These are phyloP conservation scores for Cyclaneusma minus DNA, from an alignment of 2,329 filamentous ascomycete species.

Conservation along the genomic window DNA sequence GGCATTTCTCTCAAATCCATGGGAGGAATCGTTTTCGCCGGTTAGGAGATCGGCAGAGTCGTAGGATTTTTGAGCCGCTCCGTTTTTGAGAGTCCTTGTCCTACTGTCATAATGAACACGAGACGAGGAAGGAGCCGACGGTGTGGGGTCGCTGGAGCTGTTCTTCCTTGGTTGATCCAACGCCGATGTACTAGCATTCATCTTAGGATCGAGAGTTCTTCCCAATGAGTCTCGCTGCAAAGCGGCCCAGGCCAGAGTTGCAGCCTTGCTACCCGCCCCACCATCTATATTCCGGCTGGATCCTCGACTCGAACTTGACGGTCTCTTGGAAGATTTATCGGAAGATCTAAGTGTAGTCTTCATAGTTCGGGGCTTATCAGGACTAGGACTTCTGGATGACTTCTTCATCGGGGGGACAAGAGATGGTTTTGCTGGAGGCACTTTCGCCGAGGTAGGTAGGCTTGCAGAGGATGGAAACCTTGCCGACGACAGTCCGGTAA, in stretches of 20 bases:
- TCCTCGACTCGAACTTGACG: slow-evolving; percentile 14
- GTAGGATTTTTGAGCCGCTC: slow-evolving; percentile 5
- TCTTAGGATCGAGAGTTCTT: slow-evolving; percentile 13
- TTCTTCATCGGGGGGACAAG: slow-evolving; percentile 18
- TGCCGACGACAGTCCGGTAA: slow-evolving; percentile 1
- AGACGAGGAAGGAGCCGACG: slow-evolving; percentile 6
- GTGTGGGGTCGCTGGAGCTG: slow-evolving; percentile 8
- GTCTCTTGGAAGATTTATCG: slow-evolving; percentile 24
- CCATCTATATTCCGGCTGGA: slow-evolving; percentile 28
- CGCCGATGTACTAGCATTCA: slow-evolving; percentile 10
- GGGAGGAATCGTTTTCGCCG: slow-evolving; percentile 9
- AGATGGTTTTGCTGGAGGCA: slow-evolving; percentile 4
- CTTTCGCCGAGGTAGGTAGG: slow-evolving; percentile 5
- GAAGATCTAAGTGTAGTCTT: slow-evolving; percentile 41
- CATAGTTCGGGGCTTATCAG: slow-evolving; percentile 42
- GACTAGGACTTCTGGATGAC: slow-evolving; percentile 33
- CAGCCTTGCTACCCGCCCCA: slow-evolving; percentile 44
- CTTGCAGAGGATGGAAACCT: slow-evolving; percentile 7
- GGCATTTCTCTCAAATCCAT: too few species aligned
- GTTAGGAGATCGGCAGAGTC: slow-evolving; percentile 13
- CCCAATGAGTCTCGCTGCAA: slow-evolving; percentile 18
- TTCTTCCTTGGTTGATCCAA: slow-evolving; percentile 11
- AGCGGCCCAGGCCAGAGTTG: slow-evolving; percentile 44
- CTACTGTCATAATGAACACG: slow-evolving; percentile 17
- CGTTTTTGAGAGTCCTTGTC: slow-evolving; percentile 15